Percentiles rank a stretch among this genome's conserved stretches.
Evolutionary conservation across 2,329 filamentous ascomycete species (phyloP).

Genomic region (Fusarium metavorans): DNA sequence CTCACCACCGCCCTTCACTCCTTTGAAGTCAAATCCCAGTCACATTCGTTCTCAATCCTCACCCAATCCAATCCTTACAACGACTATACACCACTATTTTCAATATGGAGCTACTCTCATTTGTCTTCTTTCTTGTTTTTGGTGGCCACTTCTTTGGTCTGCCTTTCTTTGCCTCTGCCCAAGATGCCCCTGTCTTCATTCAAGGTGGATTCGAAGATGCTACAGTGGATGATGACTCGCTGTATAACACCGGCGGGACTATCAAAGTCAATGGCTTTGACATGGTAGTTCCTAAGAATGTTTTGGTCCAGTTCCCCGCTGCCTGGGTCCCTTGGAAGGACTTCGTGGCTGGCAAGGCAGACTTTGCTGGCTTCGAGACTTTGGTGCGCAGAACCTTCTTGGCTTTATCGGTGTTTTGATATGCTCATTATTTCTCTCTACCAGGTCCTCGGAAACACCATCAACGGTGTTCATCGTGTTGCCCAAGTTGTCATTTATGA

Average conservation of each 20-base stretch:
- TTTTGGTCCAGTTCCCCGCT: slow-evolving; percentile 59
- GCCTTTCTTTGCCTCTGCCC: slow-evolving; percentile 1
- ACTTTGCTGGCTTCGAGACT: slow-evolving; percentile 51
- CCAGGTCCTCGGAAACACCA: slow-evolving; percentile 52
- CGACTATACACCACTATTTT: background rate
- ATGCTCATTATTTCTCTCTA: background rate
- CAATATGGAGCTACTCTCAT: background rate
- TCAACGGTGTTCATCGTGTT: slow-evolving; percentile 49
- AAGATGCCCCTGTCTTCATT: slow-evolving; percentile 42
- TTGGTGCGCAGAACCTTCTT: slow-evolving; percentile 40
- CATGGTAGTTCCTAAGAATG: slow-evolving; percentile 61
- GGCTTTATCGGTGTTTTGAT: background rate
- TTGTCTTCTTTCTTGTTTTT: slow-evolving; percentile 3
- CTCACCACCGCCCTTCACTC: background rate
- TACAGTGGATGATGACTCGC: slow-evolving; percentile 45
- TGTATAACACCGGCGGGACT: slow-evolving; percentile 59
- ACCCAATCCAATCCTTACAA: background rate
- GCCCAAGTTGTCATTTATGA: slow-evolving; percentile 50
- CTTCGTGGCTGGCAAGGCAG: slow-evolving; percentile 48
- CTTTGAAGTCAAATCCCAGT: background rate
- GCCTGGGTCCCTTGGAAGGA: slow-evolving; percentile 55
- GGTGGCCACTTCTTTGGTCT: slow-evolving; percentile 1
- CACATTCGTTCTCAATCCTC: background rate
- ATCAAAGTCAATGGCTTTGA: slow-evolving; percentile 59
- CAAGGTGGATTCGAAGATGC: slow-evolving; percentile 50